These are phyloP conservation scores for Cercophora scortea DNA, from an alignment of 495 filamentous ascomycete genomes.

Conservation along the genomic window DNA sequence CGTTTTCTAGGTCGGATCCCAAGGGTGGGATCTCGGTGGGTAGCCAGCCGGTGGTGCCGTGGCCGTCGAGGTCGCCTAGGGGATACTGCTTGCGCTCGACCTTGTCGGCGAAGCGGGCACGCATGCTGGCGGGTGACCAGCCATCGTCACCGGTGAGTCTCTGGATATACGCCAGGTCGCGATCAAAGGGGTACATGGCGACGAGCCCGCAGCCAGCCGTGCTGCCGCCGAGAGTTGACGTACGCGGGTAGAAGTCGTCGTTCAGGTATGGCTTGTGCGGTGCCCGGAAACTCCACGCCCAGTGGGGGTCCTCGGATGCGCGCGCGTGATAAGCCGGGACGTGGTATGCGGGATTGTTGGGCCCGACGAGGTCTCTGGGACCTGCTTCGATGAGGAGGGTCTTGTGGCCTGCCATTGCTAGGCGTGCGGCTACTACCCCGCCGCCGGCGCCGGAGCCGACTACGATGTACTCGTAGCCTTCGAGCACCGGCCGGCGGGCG, in stretches of 20 bases:
- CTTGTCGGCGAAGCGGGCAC: constrained; percentile 32
- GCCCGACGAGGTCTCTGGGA: constrained; percentile 38
- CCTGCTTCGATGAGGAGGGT: constrained; percentile 55
- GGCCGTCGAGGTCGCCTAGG: constrained; percentile 31
- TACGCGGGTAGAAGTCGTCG: constrained; percentile 43
- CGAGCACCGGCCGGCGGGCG: neutral
- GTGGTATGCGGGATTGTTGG: neutral
- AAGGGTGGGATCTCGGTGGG: constrained; percentile 39
- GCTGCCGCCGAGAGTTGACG: constrained; percentile 42
- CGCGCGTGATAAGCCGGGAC: constrained; percentile 17
- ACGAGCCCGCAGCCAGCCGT: constrained; percentile 42
- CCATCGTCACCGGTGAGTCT: constrained; percentile 40
- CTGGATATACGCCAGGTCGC: constrained; percentile 38
- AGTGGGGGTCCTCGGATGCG: constrained; percentile 20
- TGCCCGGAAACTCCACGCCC: constrained; percentile 40
- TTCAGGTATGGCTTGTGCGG: constrained; percentile 34
- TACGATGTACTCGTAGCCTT: constrained; percentile 54
- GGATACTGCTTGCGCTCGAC: constrained; percentile 50
- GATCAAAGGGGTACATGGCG: constrained; percentile 30
- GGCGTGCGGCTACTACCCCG: constrained; percentile 50
- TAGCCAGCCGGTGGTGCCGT: constrained; percentile 56
- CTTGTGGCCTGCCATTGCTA: constrained; percentile 52
- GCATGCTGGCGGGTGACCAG: constrained; percentile 43
- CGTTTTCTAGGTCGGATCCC: constrained; percentile 42
- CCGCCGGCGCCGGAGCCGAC: constrained; percentile 59